Percentiles rank a stretch among this genome's conserved stretches.
These are phyloP conservation scores for Alternaria atra DNA, from an alignment of 2,329 filamentous ascomycete species.

Conservation along the genomic window DNA sequence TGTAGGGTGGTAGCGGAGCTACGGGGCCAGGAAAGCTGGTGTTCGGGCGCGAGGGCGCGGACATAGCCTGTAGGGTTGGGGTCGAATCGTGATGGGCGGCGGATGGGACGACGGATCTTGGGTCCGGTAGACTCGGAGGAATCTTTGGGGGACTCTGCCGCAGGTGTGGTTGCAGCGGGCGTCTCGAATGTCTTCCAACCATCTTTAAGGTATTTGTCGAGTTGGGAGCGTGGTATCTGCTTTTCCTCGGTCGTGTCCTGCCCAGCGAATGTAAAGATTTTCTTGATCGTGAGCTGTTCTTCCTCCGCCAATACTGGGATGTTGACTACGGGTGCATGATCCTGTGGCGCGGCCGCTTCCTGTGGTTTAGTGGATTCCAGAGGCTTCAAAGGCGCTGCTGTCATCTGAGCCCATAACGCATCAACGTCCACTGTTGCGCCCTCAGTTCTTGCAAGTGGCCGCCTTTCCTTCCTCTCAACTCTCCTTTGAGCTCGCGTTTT, in stretches of 20 bases:
- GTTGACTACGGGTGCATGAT: constrained; percentile 18
- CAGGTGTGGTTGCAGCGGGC: constrained; percentile 11
- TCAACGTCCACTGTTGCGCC: constrained; percentile 77
- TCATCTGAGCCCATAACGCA: constrained; percentile 74
- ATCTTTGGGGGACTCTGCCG: constrained; percentile 4
- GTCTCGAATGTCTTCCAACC: constrained; percentile 43
- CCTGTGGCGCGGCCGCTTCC: constrained; percentile 14
- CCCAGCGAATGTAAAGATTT: constrained; percentile 78
- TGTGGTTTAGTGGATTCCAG: constrained; percentile 27
- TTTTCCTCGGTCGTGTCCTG: constrained; percentile 77
- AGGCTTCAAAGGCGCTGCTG: constrained; percentile 54
- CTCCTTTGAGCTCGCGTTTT: constrained; percentile 78
- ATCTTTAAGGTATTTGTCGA: constrained; percentile 39
- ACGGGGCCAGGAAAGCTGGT: constrained; percentile 54
- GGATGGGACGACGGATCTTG: constrained; percentile 44
- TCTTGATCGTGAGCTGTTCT: constrained; percentile 68
- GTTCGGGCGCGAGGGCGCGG: constrained; percentile 55
- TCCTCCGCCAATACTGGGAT: constrained; percentile 28
- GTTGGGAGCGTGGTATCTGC: constrained; percentile 61
- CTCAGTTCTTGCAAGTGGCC: constrained; percentile 61
- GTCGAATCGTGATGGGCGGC: constrained; percentile 60
- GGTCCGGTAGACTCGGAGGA: constrained; percentile 17
- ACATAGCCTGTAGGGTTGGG: constrained; percentile 59
- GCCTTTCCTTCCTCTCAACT: constrained; percentile 68
- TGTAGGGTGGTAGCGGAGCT: constrained; percentile 16